Evolutionary conservation across 805 yeast species (phyloP), one percentile per base, ranked within the genome.

Genomic region (Kluyveromyces siamensis): DNA sequence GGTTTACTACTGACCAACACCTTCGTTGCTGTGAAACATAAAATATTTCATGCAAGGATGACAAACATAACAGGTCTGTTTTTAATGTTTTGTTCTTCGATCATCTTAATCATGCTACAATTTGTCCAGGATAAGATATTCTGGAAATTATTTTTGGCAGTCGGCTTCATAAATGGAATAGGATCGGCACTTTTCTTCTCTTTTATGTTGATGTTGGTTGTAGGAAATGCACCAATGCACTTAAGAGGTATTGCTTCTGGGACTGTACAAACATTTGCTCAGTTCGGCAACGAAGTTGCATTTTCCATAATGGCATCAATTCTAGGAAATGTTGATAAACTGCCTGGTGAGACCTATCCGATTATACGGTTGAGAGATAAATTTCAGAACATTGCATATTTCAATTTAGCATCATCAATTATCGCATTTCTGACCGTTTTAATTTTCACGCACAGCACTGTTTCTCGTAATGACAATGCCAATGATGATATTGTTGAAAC

Each of bases 181-280:
- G 62, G 65, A 1, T 46, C 53, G 1, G 70, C 68, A 39, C 45
- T 63, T 2, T 72, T 61, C 50, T 69, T 66, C 52, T 59, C 68
- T 27, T 60, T 68, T 2, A 71, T 64, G 44, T 48, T 64, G 40
- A 66, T 60, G 35, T 59, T 65, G 4, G 53, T 70, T 10, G 56
- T 61, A 50, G 38, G 59, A 42, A 40, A 61, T 17, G 63, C 73
- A 8, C 75, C 76, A 0, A 38, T 54, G 2, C 66, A 68, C 45
- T 49, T 69, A 14, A 74, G 70, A 46, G 75, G 73, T 19, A 65
- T 67, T 27, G 70, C 71, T 2, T 49, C 68, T 6, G 75, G 72
- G 0, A 51, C 70, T 4, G 56, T 62, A 38, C 68, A 62, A 49
- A 68, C 74, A 0, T 50, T 57, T 14, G 65, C 64, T 1, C 74